A percentile compares a stretch with the other conserved stretches of the same genome.
phyloP scores from a whole-genome alignment of 2,329 filamentous ascomycete species.

The Aspergillus caelatus region DNA sequence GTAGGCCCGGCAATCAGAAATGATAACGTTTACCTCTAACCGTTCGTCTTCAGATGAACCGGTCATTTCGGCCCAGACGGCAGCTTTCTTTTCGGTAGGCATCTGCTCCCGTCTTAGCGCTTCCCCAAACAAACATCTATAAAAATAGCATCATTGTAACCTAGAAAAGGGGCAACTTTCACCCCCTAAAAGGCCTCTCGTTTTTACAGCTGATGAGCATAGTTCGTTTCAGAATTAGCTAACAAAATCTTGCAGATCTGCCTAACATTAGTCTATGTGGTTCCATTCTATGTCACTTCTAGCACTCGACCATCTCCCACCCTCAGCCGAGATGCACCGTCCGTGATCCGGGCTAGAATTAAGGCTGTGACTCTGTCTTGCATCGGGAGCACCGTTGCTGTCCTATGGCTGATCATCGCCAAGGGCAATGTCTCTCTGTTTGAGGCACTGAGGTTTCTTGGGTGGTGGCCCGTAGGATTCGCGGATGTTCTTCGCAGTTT shows the following conservation, averaged over 20 bases:
- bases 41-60: conserved; percentile 34
- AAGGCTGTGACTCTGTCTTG: conserved; percentile 78
- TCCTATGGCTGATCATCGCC: conserved; percentile 66
- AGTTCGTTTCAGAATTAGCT: not conserved
- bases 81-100: conserved; percentile 45
- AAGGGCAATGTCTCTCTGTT: conserved; percentile 53
- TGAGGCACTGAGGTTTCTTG: conserved; percentile 70
- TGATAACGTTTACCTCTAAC: conserved; percentile 13
- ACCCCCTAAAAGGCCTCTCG: not conserved
- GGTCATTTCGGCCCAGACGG: conserved; percentile 38
- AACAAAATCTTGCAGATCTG: conserved; percentile 56
- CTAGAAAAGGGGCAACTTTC: not conserved
- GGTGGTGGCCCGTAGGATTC: conserved; percentile 76
- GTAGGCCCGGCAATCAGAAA: conserved; percentile 23
- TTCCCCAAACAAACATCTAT: conserved; percentile 9
- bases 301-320: conserved; percentile 77
- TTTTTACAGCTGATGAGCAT: not conserved
- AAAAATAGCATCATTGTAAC: conserved; percentile 17
- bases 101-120: conserved; percentile 12
- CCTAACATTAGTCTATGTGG: conserved; percentile 87
- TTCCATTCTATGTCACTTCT: conserved; percentile 83
- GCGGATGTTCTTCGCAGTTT: conserved; percentile 66
- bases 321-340: conserved; percentile 82
- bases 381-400: conserved; percentile 65
- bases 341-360: conserved; percentile 85